Percentiles rank a stretch among this genome's conserved stretches.
Evolutionary conservation across 345 rosid genomes (phyloP).

Genomic region (Tarenaya hassleriana): DNA sequence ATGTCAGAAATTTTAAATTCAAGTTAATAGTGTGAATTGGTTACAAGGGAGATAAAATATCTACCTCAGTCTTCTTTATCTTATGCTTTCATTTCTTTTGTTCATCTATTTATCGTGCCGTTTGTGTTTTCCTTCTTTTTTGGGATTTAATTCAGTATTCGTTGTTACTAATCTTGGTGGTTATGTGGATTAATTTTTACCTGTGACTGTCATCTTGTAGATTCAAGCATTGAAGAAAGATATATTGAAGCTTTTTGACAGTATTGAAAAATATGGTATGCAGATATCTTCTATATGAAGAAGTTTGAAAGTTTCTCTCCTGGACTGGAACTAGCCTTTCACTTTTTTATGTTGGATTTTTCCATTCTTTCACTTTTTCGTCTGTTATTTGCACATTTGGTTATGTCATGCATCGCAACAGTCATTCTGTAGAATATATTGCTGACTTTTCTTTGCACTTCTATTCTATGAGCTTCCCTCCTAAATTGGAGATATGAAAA

Average conservation of each 20-base stretch:
- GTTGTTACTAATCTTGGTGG: background rate
- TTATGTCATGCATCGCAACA: too few relatives aligned
- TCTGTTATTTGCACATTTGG: too few relatives aligned
- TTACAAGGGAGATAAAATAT: too few relatives aligned
- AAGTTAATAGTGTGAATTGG: too few relatives aligned
- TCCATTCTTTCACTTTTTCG: background rate
- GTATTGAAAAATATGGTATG: slow-evolving; percentile 75
- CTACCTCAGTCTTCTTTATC: too few relatives aligned
- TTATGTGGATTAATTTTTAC: slow-evolving; percentile 9
- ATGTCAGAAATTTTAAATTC: too few relatives aligned
- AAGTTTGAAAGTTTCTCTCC: background rate
- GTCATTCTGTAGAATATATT: too few relatives aligned
- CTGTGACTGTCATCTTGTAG: slow-evolving; percentile 43
- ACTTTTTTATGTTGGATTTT: background rate
- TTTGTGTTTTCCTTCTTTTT: background rate
- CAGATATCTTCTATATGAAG: slow-evolving; percentile 1
- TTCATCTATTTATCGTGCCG: slow-evolving; percentile 1
- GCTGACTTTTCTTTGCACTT: background rate
- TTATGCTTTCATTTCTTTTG: slow-evolving; percentile 1
- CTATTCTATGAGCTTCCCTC: slow-evolving; percentile 1
- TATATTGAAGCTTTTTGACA: slow-evolving; percentile 79
- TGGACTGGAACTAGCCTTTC: background rate
- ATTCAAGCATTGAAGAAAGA: slow-evolving; percentile 55
- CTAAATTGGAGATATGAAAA: background rate
- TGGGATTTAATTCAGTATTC: background rate